A percentile compares a stretch with the other conserved stretches of the same genome.
Conservation (phyloP, 768 basidiomycete genomes). For the Lyophyllum shimeji region DNA sequence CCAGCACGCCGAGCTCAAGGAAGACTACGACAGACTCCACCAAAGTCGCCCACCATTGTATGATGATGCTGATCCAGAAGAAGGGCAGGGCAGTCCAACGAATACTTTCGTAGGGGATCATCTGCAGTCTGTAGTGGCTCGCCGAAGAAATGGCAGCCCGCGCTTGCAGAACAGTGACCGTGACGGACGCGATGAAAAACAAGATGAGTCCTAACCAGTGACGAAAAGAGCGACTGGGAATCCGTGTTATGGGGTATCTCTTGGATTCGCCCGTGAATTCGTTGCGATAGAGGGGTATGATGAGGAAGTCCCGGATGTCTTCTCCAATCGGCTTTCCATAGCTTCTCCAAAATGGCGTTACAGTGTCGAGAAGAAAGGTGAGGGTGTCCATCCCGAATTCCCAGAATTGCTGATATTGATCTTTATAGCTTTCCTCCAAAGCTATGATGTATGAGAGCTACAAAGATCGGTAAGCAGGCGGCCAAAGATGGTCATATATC, state of each 20-base stretch:
- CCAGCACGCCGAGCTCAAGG: conserved; percentile 54
- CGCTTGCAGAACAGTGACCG: conserved; percentile 51
- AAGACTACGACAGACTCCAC: conserved; percentile 57
- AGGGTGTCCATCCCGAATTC: conserved; percentile 78
- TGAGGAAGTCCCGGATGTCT: conserved; percentile 77
- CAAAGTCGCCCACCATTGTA: conserved; percentile 68
- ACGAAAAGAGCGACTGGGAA: conserved; percentile 63
- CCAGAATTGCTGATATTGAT: conserved; percentile 81
- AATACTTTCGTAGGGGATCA: conserved; percentile 59
- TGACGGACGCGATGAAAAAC: conserved; percentile 49
- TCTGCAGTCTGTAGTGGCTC: conserved; percentile 51
- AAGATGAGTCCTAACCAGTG: conserved; percentile 67
- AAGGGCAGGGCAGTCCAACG: conserved; percentile 64
- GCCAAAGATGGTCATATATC: background rate
- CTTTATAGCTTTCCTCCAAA: conserved; percentile 75
- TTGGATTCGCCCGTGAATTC: conserved; percentile 80
- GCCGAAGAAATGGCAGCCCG: conserved; percentile 58
- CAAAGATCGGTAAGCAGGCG: background rate
- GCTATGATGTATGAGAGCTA: conserved; percentile 71
- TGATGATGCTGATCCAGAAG: conserved; percentile 61
- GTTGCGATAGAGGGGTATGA: conserved; percentile 80
- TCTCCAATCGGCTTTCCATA: conserved; percentile 82
- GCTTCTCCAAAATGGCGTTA: conserved; percentile 79
- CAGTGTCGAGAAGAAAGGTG: conserved; percentile 72
- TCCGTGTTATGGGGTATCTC: conserved; percentile 54